A percentile compares a stretch with the other conserved stretches of the same genome.
Conservation (phyloP, 192 early-diverging fungal genomes). For the Dimargaris cristalligena region DNA sequence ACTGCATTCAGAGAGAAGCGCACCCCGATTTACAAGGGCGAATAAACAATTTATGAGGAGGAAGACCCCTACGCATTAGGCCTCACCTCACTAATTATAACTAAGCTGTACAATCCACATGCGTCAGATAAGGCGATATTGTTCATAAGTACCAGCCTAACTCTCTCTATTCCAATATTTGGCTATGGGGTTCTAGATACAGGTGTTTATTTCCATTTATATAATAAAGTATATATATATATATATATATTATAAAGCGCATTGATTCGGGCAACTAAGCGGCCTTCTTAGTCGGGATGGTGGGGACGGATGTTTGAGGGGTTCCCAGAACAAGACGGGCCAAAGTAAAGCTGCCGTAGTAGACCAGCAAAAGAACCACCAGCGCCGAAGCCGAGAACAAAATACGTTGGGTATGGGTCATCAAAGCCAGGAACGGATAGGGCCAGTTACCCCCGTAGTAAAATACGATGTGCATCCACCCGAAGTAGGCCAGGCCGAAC, state of each 20-base stretch:
- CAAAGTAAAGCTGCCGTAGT: background rate
- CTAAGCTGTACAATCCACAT: background rate
- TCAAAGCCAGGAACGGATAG: background rate
- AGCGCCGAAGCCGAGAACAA: background rate
- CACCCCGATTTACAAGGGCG: constrained; percentile 59
- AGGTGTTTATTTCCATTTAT: background rate
- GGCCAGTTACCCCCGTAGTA: background rate
- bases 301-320: background rate
- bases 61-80: background rate
- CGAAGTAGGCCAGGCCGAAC: background rate
- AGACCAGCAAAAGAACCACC: background rate
- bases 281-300: background rate
- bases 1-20: constrained; percentile 70
- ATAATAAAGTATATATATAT: background rate
- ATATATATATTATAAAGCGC: background rate
- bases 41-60: constrained; percentile 18
- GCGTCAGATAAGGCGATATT: background rate
- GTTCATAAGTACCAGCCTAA: background rate
- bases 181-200: background rate
- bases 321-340: background rate
- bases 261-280: background rate
- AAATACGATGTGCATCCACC: background rate
- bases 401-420: background rate
- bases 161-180: too few relatives aligned
- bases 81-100: background rate